These are phyloP conservation scores for Ilyonectria destructans DNA, from an alignment of 2,329 filamentous ascomycete genomes.

Conservation along the genomic window DNA sequence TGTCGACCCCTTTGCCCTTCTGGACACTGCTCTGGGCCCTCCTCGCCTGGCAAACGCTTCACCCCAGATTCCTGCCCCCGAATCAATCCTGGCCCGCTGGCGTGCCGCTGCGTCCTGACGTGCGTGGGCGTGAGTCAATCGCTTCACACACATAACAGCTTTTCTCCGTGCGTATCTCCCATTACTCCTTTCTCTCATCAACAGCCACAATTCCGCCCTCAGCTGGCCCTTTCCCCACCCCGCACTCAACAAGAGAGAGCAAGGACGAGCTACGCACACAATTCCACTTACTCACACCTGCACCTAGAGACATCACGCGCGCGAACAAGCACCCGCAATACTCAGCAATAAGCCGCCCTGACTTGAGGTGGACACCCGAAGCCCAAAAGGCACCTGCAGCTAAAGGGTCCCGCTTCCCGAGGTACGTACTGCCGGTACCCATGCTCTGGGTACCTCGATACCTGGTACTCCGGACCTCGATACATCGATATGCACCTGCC, in stretches of 20 bases:
- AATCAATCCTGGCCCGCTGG: slow-evolving; percentile 9
- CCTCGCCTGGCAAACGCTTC: slow-evolving; percentile 15
- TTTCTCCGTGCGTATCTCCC: slow-evolving; percentile 22
- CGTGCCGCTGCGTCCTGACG: slow-evolving; percentile 14
- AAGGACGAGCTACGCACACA: not conserved
- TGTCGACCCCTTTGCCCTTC: slow-evolving; percentile 35
- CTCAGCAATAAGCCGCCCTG: slow-evolving; percentile 15
- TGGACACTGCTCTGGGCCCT: slow-evolving; percentile 2
- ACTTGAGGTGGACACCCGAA: slow-evolving; percentile 21
- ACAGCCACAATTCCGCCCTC: slow-evolving; percentile 3
- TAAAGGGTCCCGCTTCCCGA: slow-evolving; percentile 28
- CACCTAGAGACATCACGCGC: slow-evolving; percentile 26
- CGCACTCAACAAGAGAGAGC: slow-evolving; percentile 5
- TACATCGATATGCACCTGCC: slow-evolving; percentile 43
- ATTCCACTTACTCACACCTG: slow-evolving; percentile 23
- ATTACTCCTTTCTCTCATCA: slow-evolving; percentile 19
- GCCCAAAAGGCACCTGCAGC: slow-evolving; percentile 15
- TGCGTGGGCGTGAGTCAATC: slow-evolving; percentile 25
- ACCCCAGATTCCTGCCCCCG: slow-evolving; percentile 22
- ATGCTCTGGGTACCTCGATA: slow-evolving; percentile 34
- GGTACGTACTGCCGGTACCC: slow-evolving; percentile 39
- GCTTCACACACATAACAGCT: slow-evolving; percentile 21
- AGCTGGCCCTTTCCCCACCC: not conserved
- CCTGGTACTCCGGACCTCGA: slow-evolving; percentile 34
- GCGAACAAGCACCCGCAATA: slow-evolving; percentile 9